Conservation (phyloP, 352 stramenopile genomes). For the Phytophthora nicotianae region DNA sequence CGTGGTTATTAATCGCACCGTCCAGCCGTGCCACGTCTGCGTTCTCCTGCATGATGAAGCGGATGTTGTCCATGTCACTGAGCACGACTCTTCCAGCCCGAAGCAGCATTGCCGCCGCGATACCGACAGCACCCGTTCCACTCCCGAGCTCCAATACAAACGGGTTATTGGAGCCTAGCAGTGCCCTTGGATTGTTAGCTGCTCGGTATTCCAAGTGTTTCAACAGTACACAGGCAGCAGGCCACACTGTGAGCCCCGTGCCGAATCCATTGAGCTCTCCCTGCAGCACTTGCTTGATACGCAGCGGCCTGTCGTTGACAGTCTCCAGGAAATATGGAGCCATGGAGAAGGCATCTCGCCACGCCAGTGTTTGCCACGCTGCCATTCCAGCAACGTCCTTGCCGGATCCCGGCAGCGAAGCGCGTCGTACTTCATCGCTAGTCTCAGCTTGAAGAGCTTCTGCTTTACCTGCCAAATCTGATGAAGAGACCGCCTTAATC, state of each 20-base stretch:
- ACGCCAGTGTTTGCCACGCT: conserved; percentile 75
- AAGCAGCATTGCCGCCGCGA: conserved; percentile 89
- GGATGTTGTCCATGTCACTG: conserved; percentile 90
- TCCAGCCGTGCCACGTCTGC: conserved; percentile 47
- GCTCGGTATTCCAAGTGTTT: conserved; percentile 77
- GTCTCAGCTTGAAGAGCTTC: conserved; percentile 19
- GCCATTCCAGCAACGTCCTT: conserved; percentile 11
- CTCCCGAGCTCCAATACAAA: conserved; percentile 91
- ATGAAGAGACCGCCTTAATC: conserved; percentile 12
- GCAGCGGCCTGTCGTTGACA: conserved; percentile 46
- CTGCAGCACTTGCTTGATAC: conserved; percentile 77
- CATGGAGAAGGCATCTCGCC: conserved; percentile 75
- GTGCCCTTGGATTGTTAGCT: conserved; percentile 32
- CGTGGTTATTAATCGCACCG: conserved; percentile 26
- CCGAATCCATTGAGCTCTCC: conserved; percentile 83
- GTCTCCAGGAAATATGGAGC: conserved; percentile 66
- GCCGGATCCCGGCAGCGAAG: conserved; percentile 18
- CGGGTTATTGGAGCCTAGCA: conserved; percentile 21
- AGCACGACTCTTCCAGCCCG: conserved; percentile 76
- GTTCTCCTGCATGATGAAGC: conserved; percentile 92
- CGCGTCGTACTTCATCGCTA: conserved; percentile 26
- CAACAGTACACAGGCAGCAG: conserved; percentile 77
- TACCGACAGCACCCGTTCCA: conserved; percentile 91
- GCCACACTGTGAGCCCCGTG: conserved; percentile 84
- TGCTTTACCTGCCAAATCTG: conserved; percentile 14